These are phyloP conservation scores for Colletotrichum sp. DNA, from an alignment of 2,329 filamentous ascomycete species.

Conservation along the genomic window DNA sequence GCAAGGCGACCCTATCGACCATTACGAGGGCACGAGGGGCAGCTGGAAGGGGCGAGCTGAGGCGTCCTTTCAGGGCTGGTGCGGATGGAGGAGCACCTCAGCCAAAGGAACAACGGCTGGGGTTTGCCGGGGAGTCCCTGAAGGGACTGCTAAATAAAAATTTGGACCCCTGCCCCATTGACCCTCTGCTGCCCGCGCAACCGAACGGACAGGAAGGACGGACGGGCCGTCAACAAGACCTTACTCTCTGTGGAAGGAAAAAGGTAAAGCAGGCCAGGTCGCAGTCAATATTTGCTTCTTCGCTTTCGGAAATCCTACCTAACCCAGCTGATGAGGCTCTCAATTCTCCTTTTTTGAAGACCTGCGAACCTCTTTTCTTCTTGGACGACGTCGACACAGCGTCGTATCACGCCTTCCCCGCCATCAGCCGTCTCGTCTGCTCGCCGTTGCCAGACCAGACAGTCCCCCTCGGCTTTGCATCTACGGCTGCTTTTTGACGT, in stretches of 20 bases:
- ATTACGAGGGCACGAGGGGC: neutral
- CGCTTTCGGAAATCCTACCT: neutral
- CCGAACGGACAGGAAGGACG: slow-evolving; percentile 6
- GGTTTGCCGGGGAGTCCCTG: slow-evolving; percentile 12
- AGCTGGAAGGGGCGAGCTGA: neutral
- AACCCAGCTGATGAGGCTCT: neutral
- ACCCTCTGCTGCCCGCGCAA: slow-evolving; percentile 21
- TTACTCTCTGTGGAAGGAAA: neutral
- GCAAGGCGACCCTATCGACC: neutral
- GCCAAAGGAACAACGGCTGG: neutral
- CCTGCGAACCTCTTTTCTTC: neutral
- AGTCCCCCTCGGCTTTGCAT: neutral
- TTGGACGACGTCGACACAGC: neutral
- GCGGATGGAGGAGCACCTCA: slow-evolving; percentile 1
- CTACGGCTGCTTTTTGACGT: slow-evolving; percentile 13
- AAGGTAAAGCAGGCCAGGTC: neutral
- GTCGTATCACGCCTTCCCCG: neutral
- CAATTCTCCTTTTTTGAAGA: neutral
- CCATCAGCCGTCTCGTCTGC: neutral
- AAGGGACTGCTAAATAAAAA: slow-evolving; percentile 8
- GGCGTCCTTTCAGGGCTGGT: neutral
- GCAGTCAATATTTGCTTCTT: slow-evolving; percentile 11
- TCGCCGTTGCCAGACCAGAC: neutral
- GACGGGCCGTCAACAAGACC: slow-evolving; percentile 14
- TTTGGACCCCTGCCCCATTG: slow-evolving; percentile 14